Conservation (phyloP, 495 filamentous ascomycete species). For the Penicillium fimorum region DNA sequence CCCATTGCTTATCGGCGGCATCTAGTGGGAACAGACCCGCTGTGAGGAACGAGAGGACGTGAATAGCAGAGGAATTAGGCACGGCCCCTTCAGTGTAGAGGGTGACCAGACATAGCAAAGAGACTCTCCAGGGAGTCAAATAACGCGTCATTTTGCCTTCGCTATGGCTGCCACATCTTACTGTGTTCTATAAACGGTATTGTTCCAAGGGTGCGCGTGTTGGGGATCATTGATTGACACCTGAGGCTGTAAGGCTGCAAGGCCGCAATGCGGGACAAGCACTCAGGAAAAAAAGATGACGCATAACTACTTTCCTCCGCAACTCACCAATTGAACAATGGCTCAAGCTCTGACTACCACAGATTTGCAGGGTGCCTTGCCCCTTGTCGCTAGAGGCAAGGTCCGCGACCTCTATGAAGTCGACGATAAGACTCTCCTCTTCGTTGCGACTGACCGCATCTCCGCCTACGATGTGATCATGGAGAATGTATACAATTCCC, state of each 20-base stretch:
- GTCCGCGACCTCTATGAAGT: slow-evolving; percentile 81
- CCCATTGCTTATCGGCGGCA: slow-evolving; percentile 36
- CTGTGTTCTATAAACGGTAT: slow-evolving; percentile 9
- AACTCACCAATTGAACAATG: slow-evolving; percentile 35
- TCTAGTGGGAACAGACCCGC: slow-evolving; percentile 62
- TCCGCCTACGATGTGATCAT: slow-evolving; percentile 94
- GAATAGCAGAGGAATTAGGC: slow-evolving; percentile 71
- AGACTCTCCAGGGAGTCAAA: slow-evolving; percentile 81
- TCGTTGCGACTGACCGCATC: slow-evolving; percentile 89
- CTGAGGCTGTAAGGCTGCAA: slow-evolving; percentile 28
- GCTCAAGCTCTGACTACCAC: slow-evolving; percentile 48
- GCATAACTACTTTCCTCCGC: slow-evolving; percentile 15
- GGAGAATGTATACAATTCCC: slow-evolving; percentile 59
- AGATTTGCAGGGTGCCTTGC: slow-evolving; percentile 54
- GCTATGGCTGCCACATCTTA: slow-evolving; percentile 18
- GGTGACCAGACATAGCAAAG: slow-evolving; percentile 73
- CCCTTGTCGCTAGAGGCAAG: slow-evolving; percentile 65
- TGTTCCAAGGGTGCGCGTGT: slow-evolving; percentile 19
- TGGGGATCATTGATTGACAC: slow-evolving; percentile 22
- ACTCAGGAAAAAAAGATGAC: slow-evolving; percentile 21
- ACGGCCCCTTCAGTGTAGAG: slow-evolving; percentile 75
- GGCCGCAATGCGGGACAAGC: slow-evolving; percentile 22
- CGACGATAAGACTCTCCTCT: slow-evolving; percentile 73
- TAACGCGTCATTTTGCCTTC: slow-evolving; percentile 66
- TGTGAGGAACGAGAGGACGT: slow-evolving; percentile 82